Evolutionary conservation across 768 basidiomycete species (phyloP).

Genomic region (Hemileccinum impolitum): DNA sequence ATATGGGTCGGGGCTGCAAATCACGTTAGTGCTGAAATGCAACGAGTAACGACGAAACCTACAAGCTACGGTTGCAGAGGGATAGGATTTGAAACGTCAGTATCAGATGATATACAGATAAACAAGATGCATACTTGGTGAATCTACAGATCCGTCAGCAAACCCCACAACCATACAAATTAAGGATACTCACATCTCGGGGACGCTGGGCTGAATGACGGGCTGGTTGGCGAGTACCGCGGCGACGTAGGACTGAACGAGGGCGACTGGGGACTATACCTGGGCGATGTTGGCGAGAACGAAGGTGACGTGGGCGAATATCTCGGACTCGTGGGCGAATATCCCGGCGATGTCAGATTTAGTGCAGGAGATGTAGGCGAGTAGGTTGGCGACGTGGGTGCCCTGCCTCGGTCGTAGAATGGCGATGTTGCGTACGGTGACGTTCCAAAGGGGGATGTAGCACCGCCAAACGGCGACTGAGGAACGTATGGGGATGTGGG

Average conservation of each 20-base stretch:
- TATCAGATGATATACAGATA: conserved; percentile 7
- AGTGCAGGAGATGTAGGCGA: conserved; percentile 86
- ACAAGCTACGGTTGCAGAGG: conserved; percentile 52
- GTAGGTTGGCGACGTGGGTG: conserved; percentile 77
- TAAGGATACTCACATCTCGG: conserved; percentile 65
- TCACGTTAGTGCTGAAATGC: conserved; percentile 5
- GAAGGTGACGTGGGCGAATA: conserved; percentile 84
- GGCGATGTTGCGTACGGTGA: conserved; percentile 85
- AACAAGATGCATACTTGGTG: conserved; percentile 61
- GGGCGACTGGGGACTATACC: conserved; percentile 86
- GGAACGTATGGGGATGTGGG: conserved; percentile 90
- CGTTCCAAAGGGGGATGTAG: conserved; percentile 77
- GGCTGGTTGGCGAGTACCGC: conserved; percentile 84
- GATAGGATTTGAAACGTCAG: conserved; percentile 20
- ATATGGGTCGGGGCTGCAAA: conserved; percentile 68
- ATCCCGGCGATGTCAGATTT: conserved; percentile 75
- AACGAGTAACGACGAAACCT: conserved; percentile 29
- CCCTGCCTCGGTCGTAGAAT: conserved; percentile 66
- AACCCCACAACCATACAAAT: not conserved
- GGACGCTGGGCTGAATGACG: conserved; percentile 92
- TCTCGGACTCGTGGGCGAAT: conserved; percentile 67
- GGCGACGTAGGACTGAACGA: conserved; percentile 90
- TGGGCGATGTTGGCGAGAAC: conserved; percentile 82
- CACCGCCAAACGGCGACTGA: conserved; percentile 79
- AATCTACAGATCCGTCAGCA: conserved; percentile 46